phyloP scores from a whole-genome alignment of 192 early-diverging fungal species.

The Coemansia sp. region DNA sequence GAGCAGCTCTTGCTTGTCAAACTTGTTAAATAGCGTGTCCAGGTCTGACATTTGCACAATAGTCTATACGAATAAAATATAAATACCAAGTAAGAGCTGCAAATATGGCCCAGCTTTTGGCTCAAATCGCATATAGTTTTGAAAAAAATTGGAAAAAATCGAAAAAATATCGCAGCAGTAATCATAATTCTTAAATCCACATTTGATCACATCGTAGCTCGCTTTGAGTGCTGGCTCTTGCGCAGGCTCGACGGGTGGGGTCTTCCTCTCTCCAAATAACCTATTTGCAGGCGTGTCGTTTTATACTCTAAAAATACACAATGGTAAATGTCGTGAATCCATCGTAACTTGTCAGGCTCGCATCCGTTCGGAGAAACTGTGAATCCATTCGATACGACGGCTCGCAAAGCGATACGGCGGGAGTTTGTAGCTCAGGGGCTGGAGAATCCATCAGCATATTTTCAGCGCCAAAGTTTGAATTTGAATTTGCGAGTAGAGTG shows the following conservation, averaged over 20 bases:
- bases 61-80: not conserved
- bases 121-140: too few relatives aligned
- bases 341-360: constrained; percentile 7
- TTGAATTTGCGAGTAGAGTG: too few relatives aligned
- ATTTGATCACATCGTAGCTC: not conserved
- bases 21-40: constrained; percentile 79
- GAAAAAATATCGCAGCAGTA: too few relatives aligned
- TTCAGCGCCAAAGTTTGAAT: too few relatives aligned
- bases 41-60: constrained; percentile 56
- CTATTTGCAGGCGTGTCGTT: constrained; percentile 43
- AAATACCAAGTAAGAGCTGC: not conserved
- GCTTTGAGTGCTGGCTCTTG: not conserved
- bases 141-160: too few relatives aligned
- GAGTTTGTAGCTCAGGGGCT: too few relatives aligned
- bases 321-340: constrained; percentile 43
- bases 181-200: too few relatives aligned
- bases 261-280: constrained; percentile 36
- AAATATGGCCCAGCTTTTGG: too few relatives aligned
- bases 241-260: not conserved
- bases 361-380: not conserved
- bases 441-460: too few relatives aligned
- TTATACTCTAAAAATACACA: constrained; percentile 8
- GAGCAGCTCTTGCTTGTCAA: constrained; percentile 62
- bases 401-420: too few relatives aligned
- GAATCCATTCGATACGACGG: not conserved